Base-by-base conservation (phyloP, 805 yeast species). In the Candida taoyuanica region DNA sequence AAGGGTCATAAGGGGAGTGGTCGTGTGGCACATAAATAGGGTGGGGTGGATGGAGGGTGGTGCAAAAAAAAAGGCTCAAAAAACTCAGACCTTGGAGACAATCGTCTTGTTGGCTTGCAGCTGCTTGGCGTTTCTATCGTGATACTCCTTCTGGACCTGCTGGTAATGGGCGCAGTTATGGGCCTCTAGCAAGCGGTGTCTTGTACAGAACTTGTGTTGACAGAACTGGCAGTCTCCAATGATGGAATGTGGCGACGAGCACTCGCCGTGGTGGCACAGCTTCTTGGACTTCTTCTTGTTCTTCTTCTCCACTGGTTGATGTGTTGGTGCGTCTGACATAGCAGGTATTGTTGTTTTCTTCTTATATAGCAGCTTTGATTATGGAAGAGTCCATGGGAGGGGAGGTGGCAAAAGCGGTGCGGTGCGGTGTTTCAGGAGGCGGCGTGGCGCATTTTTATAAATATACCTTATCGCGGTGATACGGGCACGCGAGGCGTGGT, bases 151-250 rank as follows among this genome's bases (percentile, higher is more conserved):
- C 57, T 77, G 76, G 54, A 81, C 78, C 37, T 57, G 65, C 50
- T 74, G 78, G 44, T 78, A 69, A 18, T 80, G 83, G 31, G 67
- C 67, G 53, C 85, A 78, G 43, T 63, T 53, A 55, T 78, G 85
- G 49, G 74, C 73, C 56, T 78, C 85, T 46, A 78, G 60, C 40
- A 78, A 60, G 39, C 85, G 64, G 62, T 78, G 85, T 50, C 74
- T 75, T 11, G 84, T 78, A 50, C 85, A 78, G 51, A 73, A 78
- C 56, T 75, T 76, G 39, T 81, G 81, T 39, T 68, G 67, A 55
- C 85, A 78, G 52, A 73, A 76, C 33, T 70, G 65, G 50, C 85
- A 78, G 48, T 75, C 79, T 18, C 85, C 85, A 33, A 78, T 15
- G 76, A 78, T 31, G 64, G 62, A 25, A 73, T 65, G 44, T 55